Evolutionary conservation across 2,329 filamentous ascomycete genomes (phyloP), one percentile per base, ranked within the genome.

Genomic region (Scedosporium aurantiacum): DNA sequence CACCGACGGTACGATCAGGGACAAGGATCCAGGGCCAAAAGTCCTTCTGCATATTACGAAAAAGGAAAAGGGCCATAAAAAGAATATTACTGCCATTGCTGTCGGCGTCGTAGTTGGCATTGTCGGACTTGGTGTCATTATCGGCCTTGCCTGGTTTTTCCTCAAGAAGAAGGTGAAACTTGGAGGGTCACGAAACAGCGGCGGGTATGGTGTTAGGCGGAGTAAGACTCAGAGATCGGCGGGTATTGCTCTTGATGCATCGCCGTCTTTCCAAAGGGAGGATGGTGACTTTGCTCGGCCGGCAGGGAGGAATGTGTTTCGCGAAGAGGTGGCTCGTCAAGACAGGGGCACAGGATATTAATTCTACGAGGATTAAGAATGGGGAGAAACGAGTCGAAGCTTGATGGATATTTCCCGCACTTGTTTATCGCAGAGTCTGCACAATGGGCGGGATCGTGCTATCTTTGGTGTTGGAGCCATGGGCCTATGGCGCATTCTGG

Each of bases 81-180:
- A 61, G 28, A 57, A 63, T 10, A 58, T 60, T 7, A 62, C 61
- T 8, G 32, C 12, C 3, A 63, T 65, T 6, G 57, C 63, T 1
- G 55, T 65, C 16, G 63, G 63, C 21, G 60, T 65, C 47, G 57
- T 62, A 23, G 59, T 65, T 2, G 63, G 64, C 23, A 47, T 63
- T 23, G 14, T 65, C 27, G 54, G 62, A 3, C 56, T 64, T 27
- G 45, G 14, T 5, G 45, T 56, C 3, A 64, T 65, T 37, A 60
- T 23, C 27, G 58, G 59, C 60, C 63, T 65, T 23, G 32, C 64
- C 1, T 64, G 63, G 58, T 63, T 62, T 62, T 64, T 63, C 54
- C 58, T 60, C 21, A 21, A 62, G 21, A 21, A 60, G 16, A 63
- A 58, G 45, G 63, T 58, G 56, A 60, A 61, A 58, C 63, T 64